phyloP scores from a whole-genome alignment of 208 protist species.

The Acanthamoeba royreba region DNA sequence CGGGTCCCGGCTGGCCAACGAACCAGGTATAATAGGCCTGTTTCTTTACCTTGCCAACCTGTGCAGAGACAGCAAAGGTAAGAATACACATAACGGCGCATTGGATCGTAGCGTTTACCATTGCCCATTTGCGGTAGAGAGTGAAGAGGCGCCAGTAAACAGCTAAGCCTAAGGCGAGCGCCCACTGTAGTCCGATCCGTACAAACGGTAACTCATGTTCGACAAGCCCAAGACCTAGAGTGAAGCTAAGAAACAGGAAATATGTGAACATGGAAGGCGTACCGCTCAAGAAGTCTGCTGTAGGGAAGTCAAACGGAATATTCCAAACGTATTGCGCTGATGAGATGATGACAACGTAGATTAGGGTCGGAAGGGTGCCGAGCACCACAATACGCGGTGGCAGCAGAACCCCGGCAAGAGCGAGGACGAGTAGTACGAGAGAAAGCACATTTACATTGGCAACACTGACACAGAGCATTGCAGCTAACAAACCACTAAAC shows the following conservation, averaged over 20 bases:
- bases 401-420: neutral
- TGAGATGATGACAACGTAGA: neutral
- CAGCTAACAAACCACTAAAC: neutral
- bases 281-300: neutral
- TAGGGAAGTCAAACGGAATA: constrained; percentile 5
- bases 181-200: neutral
- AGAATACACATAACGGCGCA: no score
- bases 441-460: neutral
- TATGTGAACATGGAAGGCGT: no score
- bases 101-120: neutral
- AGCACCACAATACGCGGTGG: neutral
- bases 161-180: neutral
- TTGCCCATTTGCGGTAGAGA: neutral
- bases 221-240: neutral
- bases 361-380: neutral
- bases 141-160: constrained; percentile 27
- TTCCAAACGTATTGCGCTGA: constrained; percentile 11
- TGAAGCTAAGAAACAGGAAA: neutral
- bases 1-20: neutral
- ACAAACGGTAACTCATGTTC: neutral
- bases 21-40: constrained; percentile 29
- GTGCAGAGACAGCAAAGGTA: neutral
- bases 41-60: neutral
- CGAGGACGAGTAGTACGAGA: neutral
- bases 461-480: neutral